These are phyloP conservation scores for Marasmius sp. DNA, from an alignment of 1,284 basidiomycete genomes.

Conservation along the genomic window DNA sequence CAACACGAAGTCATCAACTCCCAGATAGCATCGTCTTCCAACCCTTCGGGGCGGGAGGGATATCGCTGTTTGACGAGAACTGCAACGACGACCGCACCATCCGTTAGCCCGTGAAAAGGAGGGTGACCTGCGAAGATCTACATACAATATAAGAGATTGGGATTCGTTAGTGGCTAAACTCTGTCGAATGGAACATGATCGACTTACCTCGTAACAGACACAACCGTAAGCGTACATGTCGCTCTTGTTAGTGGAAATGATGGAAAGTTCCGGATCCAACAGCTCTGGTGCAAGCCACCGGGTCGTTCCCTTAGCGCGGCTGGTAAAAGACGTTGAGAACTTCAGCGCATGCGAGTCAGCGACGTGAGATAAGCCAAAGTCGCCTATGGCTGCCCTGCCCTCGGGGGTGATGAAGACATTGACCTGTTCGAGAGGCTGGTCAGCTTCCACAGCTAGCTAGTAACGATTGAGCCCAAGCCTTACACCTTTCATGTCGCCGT, in stretches of 20 bases:
- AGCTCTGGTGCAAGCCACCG: not conserved
- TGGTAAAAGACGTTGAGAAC: not conserved
- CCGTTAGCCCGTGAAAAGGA: not conserved
- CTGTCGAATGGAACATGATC: not conserved
- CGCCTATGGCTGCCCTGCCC: not conserved
- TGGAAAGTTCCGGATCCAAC: not conserved
- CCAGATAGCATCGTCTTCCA: not conserved
- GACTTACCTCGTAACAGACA: not conserved
- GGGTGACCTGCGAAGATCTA: not conserved
- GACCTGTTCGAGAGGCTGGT: not conserved
- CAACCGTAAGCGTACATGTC: not conserved
- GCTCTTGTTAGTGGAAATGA: not conserved
- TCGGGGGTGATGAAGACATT: not conserved
- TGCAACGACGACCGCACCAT: not conserved
- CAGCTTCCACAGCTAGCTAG: not conserved
- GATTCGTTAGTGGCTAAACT: not conserved
- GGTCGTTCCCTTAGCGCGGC: not conserved
- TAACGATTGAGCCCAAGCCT: slow-evolving; percentile 10
- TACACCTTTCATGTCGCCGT: slow-evolving; percentile 39
- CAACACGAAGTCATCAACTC: not conserved
- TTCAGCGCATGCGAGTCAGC: not conserved
- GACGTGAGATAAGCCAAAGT: not conserved
- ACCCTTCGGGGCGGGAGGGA: not conserved
- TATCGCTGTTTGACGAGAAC: not conserved
- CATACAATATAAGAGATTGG: not conserved